phyloP scores from a whole-genome alignment of 768 basidiomycete genomes.

The Mycena rosella region DNA sequence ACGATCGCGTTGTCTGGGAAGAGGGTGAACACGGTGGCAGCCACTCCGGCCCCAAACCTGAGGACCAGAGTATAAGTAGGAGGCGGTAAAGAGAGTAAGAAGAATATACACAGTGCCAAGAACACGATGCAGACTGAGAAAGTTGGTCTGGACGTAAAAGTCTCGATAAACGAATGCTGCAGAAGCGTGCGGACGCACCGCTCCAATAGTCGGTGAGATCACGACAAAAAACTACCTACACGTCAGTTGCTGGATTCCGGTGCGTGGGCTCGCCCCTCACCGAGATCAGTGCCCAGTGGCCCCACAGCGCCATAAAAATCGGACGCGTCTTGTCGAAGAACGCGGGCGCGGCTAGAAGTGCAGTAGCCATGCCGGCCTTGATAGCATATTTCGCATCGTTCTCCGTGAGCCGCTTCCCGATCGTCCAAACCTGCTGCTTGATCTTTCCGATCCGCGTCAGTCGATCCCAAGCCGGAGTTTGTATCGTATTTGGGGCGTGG shows the following conservation, averaged over 20 bases:
- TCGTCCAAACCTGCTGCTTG: conserved; percentile 78
- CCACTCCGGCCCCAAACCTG: conserved; percentile 85
- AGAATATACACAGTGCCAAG: conserved; percentile 83
- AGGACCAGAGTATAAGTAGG: conserved; percentile 28
- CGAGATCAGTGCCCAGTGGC: conserved; percentile 97
- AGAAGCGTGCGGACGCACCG: conserved; percentile 57
- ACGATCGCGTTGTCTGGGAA: conserved; percentile 83
- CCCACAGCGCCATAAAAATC: conserved; percentile 83
- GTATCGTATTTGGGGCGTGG: conserved; percentile 88
- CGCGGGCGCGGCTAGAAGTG: conserved; percentile 87
- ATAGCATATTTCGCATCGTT: conserved; percentile 88
- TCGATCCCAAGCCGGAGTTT: conserved; percentile 76
- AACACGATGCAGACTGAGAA: conserved; percentile 84
- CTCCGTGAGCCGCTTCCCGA: conserved; percentile 74
- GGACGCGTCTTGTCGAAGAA: conserved; percentile 86
- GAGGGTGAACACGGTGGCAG: conserved; percentile 76
- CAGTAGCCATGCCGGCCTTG: conserved; percentile 88
- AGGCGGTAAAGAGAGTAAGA: not conserved
- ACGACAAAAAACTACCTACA: conserved; percentile 82
- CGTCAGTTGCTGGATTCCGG: conserved; percentile 25
- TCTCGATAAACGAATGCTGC: conserved; percentile 29
- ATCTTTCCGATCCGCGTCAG: conserved; percentile 73
- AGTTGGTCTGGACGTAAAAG: conserved; percentile 75
- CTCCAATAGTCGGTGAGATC: conserved; percentile 91
- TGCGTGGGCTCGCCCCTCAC: conserved; percentile 58